Percentiles rank a stretch among this genome's conserved stretches.
Conservation (phyloP, 805 yeast genomes). For the Brettanomyces custersianus region DNA sequence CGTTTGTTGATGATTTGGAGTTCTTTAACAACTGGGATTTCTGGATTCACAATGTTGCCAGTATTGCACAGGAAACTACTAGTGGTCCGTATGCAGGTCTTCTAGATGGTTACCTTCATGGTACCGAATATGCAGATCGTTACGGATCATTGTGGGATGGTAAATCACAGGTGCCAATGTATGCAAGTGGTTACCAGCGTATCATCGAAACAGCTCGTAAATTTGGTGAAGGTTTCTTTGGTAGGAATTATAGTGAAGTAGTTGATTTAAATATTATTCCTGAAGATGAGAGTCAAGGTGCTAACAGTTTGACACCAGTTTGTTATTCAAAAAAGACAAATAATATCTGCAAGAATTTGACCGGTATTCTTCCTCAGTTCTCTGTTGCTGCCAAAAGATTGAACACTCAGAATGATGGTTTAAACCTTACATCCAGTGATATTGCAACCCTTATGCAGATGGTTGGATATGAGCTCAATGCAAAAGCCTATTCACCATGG, state of each 20-base stretch:
- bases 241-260: conserved; percentile 28
- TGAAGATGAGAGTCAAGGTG: conserved; percentile 41
- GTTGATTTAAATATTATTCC: conserved; percentile 32
- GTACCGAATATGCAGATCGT: conserved; percentile 37
- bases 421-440: conserved; percentile 42
- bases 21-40: not conserved
- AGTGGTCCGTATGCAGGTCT: conserved; percentile 44
- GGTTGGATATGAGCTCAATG: conserved; percentile 68
- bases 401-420: conserved; percentile 40
- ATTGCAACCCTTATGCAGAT: conserved; percentile 41
- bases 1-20: conserved; percentile 9
- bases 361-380: conserved; percentile 9
- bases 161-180: conserved; percentile 33
- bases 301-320: conserved; percentile 39
- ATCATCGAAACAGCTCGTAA: conserved; percentile 40
- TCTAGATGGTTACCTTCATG: conserved; percentile 35
- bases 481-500: conserved; percentile 52
- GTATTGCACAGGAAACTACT: conserved; percentile 38
- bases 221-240: conserved; percentile 52
- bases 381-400: conserved; percentile 45
- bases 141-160: conserved; percentile 38
- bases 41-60: not conserved
- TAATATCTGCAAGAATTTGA: conserved; percentile 27
- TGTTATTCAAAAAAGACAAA: conserved; percentile 25
- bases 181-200: conserved; percentile 43